Evolutionary conservation across 2,329 filamentous ascomycete species (phyloP).

Genomic region (Trichoderma sp.): DNA sequence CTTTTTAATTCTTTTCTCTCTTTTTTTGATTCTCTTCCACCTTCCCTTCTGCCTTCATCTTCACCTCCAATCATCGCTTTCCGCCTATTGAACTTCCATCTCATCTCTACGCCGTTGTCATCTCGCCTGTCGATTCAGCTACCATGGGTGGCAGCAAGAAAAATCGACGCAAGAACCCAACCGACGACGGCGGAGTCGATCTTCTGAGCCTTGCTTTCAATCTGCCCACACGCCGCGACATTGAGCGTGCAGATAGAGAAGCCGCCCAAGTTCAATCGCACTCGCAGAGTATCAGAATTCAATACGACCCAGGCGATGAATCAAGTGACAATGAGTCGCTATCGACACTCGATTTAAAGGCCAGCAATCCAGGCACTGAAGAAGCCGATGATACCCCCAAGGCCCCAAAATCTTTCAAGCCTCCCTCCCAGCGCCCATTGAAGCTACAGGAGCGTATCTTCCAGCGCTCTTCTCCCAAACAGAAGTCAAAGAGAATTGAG

Average conservation of each 20-base stretch:
- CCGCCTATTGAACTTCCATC: background rate
- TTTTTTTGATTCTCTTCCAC: background rate
- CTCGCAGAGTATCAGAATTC: background rate
- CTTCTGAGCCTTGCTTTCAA: slow-evolving; percentile 33
- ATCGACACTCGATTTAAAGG: background rate
- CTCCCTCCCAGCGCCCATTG: background rate
- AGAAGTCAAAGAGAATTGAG: background rate
- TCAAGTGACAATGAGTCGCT: slow-evolving; percentile 9
- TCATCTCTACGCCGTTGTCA: background rate
- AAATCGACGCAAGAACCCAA: slow-evolving; percentile 15
- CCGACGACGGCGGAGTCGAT: slow-evolving; percentile 28
- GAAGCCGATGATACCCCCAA: slow-evolving; percentile 13
- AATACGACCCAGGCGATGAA: slow-evolving; percentile 28
- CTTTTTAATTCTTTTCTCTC: background rate
- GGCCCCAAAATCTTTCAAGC: background rate
- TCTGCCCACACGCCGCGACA: slow-evolving; percentile 30
- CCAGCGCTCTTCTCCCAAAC: background rate
- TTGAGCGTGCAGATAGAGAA: slow-evolving; percentile 26
- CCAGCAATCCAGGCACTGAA: background rate
- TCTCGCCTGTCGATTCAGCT: background rate
- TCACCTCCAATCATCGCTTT: too few relatives aligned
- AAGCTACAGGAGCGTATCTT: background rate
- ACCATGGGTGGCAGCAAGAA: slow-evolving; percentile 31
- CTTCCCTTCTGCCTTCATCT: too few relatives aligned
- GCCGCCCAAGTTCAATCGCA: background rate